These are phyloP conservation scores for Rhododendron ferrugineum DNA, from an alignment of 148 eudicot genomes.

Conservation along the genomic window DNA sequence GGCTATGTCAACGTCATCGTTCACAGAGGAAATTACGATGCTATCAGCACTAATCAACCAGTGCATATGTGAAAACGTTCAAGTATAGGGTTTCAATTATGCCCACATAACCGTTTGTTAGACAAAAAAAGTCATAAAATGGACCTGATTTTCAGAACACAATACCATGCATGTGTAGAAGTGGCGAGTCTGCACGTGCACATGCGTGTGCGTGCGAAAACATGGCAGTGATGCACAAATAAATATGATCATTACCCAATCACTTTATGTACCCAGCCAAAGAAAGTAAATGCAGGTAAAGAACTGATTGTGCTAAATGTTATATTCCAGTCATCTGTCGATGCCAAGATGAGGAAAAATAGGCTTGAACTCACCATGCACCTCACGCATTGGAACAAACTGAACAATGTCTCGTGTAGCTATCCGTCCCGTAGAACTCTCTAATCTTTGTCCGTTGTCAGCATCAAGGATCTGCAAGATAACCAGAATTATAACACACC, in stretches of 20 bases:
- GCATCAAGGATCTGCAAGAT: constrained; percentile 76
- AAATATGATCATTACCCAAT: neutral
- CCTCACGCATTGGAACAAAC: constrained; percentile 86
- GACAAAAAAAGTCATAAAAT: neutral
- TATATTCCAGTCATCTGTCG: neutral
- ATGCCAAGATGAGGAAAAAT: neutral
- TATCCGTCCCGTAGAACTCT: constrained; percentile 74
- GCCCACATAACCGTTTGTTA: neutral
- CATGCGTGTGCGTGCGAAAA: neutral
- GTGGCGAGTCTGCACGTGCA: neutral
- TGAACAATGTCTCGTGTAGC: constrained; percentile 95
- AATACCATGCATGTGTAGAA: neutral
- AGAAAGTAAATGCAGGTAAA: neutral
- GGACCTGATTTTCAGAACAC: neutral
- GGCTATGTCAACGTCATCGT: neutral
- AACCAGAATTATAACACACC: constrained; percentile 3
- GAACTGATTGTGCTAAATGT: neutral
- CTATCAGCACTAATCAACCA: neutral
- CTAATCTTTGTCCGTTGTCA: constrained; percentile 66
- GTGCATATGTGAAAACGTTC: neutral
- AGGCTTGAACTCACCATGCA: constrained; percentile 49
- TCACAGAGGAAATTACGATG: neutral
- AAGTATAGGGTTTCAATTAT: neutral
- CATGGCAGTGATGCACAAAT: neutral
- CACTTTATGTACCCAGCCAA: neutral